Evolutionary conservation across 192 early-diverging fungal species (phyloP).

Genomic region (Diversispora eburnea): DNA sequence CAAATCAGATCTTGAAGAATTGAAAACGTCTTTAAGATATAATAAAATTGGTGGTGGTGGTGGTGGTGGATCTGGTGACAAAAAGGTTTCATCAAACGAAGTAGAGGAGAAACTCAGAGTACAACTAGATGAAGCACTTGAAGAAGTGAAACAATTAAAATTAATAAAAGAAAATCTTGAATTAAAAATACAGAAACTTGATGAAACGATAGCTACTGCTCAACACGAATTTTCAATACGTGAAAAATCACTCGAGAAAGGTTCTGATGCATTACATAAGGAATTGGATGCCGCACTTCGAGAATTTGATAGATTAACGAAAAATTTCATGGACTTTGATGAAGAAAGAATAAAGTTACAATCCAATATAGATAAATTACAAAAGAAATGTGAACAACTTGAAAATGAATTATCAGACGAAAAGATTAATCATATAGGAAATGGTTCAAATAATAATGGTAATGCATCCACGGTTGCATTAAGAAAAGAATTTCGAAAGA

Average conservation of each 20-base stretch:
- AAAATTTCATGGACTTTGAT: constrained; percentile 42
- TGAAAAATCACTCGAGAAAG: constrained; percentile 33
- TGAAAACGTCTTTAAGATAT: background rate
- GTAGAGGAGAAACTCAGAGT: background rate
- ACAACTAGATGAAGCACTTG: constrained; percentile 23
- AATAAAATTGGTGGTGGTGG: constrained; percentile 4
- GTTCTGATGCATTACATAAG: constrained; percentile 32
- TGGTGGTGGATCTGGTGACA: background rate
- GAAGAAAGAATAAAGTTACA: constrained; percentile 36
- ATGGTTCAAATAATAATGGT: constrained; percentile 18
- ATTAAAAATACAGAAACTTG: constrained; percentile 18
- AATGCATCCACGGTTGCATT: constrained; percentile 42
- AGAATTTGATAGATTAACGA: constrained; percentile 44
- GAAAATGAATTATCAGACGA: constrained; percentile 40
- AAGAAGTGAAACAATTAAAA: constrained; percentile 35
- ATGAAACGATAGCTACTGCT: constrained; percentile 16
- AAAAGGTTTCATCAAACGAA: background rate
- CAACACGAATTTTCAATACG: constrained; percentile 26
- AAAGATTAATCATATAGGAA: constrained; percentile 37
- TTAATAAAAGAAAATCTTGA: constrained; percentile 20
- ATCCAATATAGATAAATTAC: constrained; percentile 32
- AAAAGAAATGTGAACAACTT: constrained; percentile 24
- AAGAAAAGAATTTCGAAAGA: constrained; percentile 52
- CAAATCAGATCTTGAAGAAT: constrained; percentile 3
- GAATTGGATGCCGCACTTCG: constrained; percentile 42